Percentiles rank a stretch among this genome's conserved stretches.
phyloP scores from a whole-genome alignment of 257 asterid species.

The Jacaranda mimosifolia region DNA sequence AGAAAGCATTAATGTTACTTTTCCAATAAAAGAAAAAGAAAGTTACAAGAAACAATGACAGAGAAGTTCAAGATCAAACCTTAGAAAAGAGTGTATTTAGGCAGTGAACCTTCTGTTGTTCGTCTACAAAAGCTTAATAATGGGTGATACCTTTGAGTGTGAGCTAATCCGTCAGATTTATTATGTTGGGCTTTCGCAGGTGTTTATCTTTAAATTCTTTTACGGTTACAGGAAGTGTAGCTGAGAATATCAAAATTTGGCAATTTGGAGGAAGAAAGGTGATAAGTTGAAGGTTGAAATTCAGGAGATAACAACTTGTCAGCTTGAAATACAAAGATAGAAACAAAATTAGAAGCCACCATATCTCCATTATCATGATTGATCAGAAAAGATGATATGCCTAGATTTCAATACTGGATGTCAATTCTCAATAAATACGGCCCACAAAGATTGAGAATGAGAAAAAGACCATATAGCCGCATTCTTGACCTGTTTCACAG shows the following conservation, averaged over 20 bases:
- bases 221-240: slow-evolving; percentile 46
- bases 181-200: slow-evolving; percentile 42
- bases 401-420: background rate
- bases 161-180: slow-evolving; percentile 53
- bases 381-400: slow-evolving; percentile 1
- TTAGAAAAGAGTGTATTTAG: slow-evolving; percentile 49
- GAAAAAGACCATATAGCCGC: background rate
- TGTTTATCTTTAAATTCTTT: slow-evolving; percentile 44
- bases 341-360: slow-evolving; percentile 19
- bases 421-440: background rate
- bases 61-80: slow-evolving; percentile 29
- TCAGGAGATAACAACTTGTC: slow-evolving; percentile 53
- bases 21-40: background rate
- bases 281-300: slow-evolving; percentile 51
- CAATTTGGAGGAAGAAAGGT: slow-evolving; percentile 43
- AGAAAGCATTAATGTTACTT: background rate
- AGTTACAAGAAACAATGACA: background rate
- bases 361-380: background rate
- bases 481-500: background rate
- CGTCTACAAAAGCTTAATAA: slow-evolving; percentile 51
- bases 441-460: background rate
- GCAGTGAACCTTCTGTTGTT: slow-evolving; percentile 52
- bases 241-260: slow-evolving; percentile 47
- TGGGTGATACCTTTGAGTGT: slow-evolving; percentile 52
- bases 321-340: slow-evolving; percentile 39